Percentiles rank a stretch among this genome's conserved stretches.
phyloP scores from a whole-genome alignment of 2,329 filamentous ascomycete genomes.

The Neofusicoccum cordaticola region DNA sequence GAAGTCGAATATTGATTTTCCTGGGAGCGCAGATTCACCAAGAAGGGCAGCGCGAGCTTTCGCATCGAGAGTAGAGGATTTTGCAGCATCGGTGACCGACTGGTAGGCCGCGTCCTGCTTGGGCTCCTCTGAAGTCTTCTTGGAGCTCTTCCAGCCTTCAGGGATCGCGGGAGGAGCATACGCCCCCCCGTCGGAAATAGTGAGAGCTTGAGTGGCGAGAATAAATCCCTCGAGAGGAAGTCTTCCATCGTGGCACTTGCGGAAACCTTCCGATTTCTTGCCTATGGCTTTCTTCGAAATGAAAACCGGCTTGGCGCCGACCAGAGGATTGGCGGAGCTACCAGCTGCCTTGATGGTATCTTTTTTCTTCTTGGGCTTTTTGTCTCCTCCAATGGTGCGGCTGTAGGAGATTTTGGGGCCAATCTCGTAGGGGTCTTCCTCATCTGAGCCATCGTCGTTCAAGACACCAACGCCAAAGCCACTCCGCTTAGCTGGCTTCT shows the following conservation, averaged over 20 bases:
- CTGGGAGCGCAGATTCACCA: constrained; percentile 76
- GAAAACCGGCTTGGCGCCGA: constrained; percentile 70
- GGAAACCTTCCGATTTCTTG: constrained; percentile 46
- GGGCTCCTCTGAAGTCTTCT: constrained; percentile 36
- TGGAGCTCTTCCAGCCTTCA: constrained; percentile 68
- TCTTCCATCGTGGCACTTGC: constrained; percentile 79
- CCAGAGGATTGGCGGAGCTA: constrained; percentile 60
- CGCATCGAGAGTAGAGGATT: constrained; percentile 70
- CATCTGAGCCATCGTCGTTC: constrained; percentile 91
- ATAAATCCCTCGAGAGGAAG: constrained; percentile 78
- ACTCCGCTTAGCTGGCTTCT: constrained; percentile 56
- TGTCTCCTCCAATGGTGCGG: constrained; percentile 74
- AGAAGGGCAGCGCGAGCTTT: constrained; percentile 74
- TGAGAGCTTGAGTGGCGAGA: constrained; percentile 53
- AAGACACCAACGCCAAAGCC: constrained; percentile 85
- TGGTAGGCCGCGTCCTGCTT: constrained; percentile 42
- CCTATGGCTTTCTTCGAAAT: constrained; percentile 63
- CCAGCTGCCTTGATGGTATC: constrained; percentile 34
- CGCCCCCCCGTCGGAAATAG: constrained; percentile 41
- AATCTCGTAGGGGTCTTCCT: constrained; percentile 90
- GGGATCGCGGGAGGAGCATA: constrained; percentile 69
- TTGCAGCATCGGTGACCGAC: constrained; percentile 75
- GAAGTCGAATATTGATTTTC: constrained; percentile 95
- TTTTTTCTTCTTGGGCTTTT: constrained; percentile 64
- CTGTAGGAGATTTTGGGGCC: constrained; percentile 90